Conservation (phyloP, 2,329 filamentous ascomycete genomes). For the Epicoccum sorghinum region DNA sequence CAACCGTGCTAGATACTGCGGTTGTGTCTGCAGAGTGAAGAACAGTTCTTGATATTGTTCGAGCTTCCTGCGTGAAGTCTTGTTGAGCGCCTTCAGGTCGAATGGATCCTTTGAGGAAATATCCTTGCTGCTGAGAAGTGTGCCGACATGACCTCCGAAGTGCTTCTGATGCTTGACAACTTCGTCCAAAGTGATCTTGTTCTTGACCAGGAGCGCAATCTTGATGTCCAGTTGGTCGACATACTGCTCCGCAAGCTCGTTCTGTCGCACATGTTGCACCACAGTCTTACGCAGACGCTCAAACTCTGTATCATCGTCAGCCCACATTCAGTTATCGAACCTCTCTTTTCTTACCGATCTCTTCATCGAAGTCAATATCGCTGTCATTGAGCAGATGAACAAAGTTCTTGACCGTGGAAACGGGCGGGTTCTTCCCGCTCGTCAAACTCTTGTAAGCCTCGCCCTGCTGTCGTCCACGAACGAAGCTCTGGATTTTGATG, state of each 20-base stretch:
- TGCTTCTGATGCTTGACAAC: conserved; percentile 97
- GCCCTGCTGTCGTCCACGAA: conserved; percentile 91
- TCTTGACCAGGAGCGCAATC: conserved; percentile 96
- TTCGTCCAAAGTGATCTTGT: conserved; percentile 98
- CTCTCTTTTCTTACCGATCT: conserved; percentile 62
- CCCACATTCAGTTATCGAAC: background rate
- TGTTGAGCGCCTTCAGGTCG: conserved; percentile 96
- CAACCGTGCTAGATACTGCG: conserved; percentile 87
- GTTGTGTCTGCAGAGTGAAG: conserved; percentile 95
- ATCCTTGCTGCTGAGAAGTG: conserved; percentile 83
- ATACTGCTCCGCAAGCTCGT: conserved; percentile 96
- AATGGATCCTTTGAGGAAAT: conserved; percentile 91
- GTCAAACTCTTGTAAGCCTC: conserved; percentile 98
- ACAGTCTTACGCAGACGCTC: conserved; percentile 94
- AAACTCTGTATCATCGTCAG: conserved; percentile 66
- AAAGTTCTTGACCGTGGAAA: conserved; percentile 97
- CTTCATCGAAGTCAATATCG: conserved; percentile 98
- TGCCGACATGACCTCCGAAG: conserved; percentile 87
- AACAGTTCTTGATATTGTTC: conserved; percentile 98
- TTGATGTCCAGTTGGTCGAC: conserved; percentile 99
- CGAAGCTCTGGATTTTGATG: conserved; percentile 97
- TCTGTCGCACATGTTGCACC: conserved; percentile 94
- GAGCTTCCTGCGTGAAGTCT: conserved; percentile 91
- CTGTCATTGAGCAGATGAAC: conserved; percentile 97
- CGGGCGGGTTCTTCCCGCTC: conserved; percentile 93